Evolutionary conservation across 257 asterid genomes (phyloP).

Genomic region (Solanum corneliomulleri): DNA sequence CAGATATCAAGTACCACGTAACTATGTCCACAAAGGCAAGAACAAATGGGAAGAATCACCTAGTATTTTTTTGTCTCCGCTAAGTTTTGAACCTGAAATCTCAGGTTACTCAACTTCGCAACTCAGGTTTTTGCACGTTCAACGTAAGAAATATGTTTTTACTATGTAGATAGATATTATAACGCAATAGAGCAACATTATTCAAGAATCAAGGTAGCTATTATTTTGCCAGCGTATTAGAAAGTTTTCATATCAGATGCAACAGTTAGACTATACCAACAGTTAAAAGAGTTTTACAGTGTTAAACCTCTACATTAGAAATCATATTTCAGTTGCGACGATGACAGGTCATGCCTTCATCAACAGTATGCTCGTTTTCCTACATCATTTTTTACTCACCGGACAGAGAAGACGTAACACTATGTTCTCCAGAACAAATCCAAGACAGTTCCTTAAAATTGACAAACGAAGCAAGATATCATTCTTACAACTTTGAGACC

Average conservation of each 20-base stretch:
- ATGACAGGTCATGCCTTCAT: background rate
- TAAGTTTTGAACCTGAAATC: background rate
- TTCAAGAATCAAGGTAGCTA: background rate
- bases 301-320: background rate
- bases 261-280: background rate
- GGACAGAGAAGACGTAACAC: background rate
- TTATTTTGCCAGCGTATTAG: background rate
- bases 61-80: no score
- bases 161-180: background rate
- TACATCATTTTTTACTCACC: background rate
- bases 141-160: background rate
- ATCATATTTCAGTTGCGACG: background rate
- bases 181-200: background rate
- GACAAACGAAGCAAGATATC: background rate
- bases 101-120: background rate
- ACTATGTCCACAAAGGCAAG: background rate
- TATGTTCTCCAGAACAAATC: background rate
- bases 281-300: background rate
- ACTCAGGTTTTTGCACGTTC: background rate
- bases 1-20: no score
- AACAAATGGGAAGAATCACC: background rate
- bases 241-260: background rate
- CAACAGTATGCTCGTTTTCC: background rate
- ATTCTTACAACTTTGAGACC: constrained; percentile 6
- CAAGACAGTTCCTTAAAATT: background rate